A percentile compares a stretch with the other conserved stretches of the same genome.
phyloP scores from a whole-genome alignment of 495 filamentous ascomycete genomes.

The Penicillium manginii region DNA sequence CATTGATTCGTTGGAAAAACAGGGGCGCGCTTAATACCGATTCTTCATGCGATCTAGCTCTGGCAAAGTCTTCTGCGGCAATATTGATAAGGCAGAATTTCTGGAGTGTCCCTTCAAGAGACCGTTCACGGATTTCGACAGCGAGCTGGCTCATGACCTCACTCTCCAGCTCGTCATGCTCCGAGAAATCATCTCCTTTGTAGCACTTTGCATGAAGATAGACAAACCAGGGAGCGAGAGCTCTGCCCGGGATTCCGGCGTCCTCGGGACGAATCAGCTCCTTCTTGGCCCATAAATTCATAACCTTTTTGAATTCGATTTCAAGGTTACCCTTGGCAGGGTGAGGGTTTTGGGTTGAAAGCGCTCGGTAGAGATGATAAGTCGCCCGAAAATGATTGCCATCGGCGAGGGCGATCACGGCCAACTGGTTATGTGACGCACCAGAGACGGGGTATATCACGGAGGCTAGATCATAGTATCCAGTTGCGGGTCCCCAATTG shows the following conservation, averaged over 20 bases:
- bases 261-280: slow-evolving; percentile 59
- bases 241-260: slow-evolving; percentile 51
- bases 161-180: slow-evolving; percentile 82
- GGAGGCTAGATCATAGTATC: slow-evolving; percentile 83
- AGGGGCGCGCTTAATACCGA: slow-evolving; percentile 59
- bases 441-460: slow-evolving; percentile 79
- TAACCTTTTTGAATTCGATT: slow-evolving; percentile 76
- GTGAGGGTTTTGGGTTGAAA: slow-evolving; percentile 73
- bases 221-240: slow-evolving; percentile 79
- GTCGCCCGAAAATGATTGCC: slow-evolving; percentile 78
- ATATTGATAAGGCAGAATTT: slow-evolving; percentile 88
- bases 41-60: slow-evolving; percentile 55
- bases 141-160: slow-evolving; percentile 80
- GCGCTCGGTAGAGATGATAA: slow-evolving; percentile 86
- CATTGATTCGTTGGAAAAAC: slow-evolving; percentile 79
- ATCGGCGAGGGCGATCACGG: slow-evolving; percentile 78
- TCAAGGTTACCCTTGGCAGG: slow-evolving; percentile 77
- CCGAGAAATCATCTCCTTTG: slow-evolving; percentile 67
- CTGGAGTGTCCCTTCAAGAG: slow-evolving; percentile 66
- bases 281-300: slow-evolving; percentile 60
- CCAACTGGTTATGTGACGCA: slow-evolving; percentile 83
- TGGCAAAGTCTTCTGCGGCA: slow-evolving; percentile 75
- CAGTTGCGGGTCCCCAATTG: slow-evolving; percentile 78
- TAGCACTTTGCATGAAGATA: slow-evolving; percentile 86
- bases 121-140: slow-evolving; percentile 70